Evolutionary conservation across 805 yeast genomes (phyloP).

Genomic region (Candida sakaeoensis): DNA sequence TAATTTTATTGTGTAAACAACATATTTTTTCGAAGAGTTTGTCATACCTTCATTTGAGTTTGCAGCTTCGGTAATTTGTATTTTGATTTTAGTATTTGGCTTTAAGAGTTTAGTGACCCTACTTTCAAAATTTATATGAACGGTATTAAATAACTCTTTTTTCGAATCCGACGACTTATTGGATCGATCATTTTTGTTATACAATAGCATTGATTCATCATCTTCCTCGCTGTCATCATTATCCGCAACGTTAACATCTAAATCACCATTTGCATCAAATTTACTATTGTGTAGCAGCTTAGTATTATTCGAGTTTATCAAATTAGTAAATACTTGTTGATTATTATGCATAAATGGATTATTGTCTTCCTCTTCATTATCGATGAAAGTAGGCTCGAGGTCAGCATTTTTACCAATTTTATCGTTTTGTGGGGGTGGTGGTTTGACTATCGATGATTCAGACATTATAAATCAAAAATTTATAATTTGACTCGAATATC

Average conservation of each 20-base stretch:
- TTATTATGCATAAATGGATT: conserved; percentile 23
- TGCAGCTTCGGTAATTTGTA: conserved; percentile 73
- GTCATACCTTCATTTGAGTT: conserved; percentile 75
- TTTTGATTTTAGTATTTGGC: conserved; percentile 23
- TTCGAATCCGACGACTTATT: conserved; percentile 4
- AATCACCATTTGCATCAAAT: background rate
- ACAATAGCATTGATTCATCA: conserved; percentile 30
- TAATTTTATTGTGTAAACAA: conserved; percentile 75
- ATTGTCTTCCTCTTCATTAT: conserved; percentile 27
- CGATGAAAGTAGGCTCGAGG: conserved; percentile 5
- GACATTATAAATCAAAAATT: background rate
- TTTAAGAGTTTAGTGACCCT: conserved; percentile 33
- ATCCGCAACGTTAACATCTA: background rate
- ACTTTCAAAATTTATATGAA: conserved; percentile 32
- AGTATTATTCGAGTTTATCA: conserved; percentile 14
- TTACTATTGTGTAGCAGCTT: background rate
- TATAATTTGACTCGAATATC: background rate
- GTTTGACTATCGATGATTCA: background rate
- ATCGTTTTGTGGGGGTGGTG: background rate
- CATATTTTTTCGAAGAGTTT: conserved; percentile 57
- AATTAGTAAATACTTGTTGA: conserved; percentile 25
- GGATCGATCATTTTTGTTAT: conserved; percentile 13
- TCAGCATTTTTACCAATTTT: background rate
- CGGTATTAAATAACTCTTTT: conserved; percentile 20
- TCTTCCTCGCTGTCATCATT: conserved; percentile 15